Base-by-base conservation (phyloP, 1,284 basidiomycete genomes). In the Mycena citricolor region DNA sequence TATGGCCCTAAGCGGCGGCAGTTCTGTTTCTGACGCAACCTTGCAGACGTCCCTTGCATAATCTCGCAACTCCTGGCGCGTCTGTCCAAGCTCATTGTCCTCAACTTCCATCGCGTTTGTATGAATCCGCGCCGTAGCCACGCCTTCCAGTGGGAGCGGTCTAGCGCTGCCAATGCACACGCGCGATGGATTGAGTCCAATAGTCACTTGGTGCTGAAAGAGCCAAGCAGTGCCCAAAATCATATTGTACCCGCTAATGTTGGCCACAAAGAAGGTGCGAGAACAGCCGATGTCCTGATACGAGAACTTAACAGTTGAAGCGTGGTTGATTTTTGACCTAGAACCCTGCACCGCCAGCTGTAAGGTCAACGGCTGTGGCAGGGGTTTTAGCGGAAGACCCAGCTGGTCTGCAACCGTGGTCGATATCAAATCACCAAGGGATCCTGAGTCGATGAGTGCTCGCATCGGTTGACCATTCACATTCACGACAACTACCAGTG, bases 171-270 rank as follows among this genome's bases (percentile, higher is more conserved):
- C 34, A 11, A 36, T 13, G 34, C 34, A 36, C 2, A 36, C 34
- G 12, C 29, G 28, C 28, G 22, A 54, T 3, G 47, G 39, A 22
- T 52, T 56, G 0, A 61, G 38, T 0, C 56, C 49, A 6, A 60
- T 0, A 5, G 42, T 19, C 0, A 58, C 31, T 5, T 54, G 4
- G 24, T 61, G 58, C 12, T 60, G 57, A 16, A 48, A 61, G 2
- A 61, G 26, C 32, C 61, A 63, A 0, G 54, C 61, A 1, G 58
- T 62, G 8, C 58, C 54, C 0, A 61, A 39, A 4, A 63, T 60
- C 0, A 61, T 4, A 11, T 63, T 54, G 23, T 63, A 62, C 6
- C 29, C 45, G 1, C 58, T 44, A 1, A 63, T 32, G 31, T 53
- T 51, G 8, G 36, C 40, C 5, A 53, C 36, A 33, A 50, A 36